Base-by-base conservation (phyloP, 2,329 filamentous ascomycete genomes). In the Colletotrichum agaves region DNA sequence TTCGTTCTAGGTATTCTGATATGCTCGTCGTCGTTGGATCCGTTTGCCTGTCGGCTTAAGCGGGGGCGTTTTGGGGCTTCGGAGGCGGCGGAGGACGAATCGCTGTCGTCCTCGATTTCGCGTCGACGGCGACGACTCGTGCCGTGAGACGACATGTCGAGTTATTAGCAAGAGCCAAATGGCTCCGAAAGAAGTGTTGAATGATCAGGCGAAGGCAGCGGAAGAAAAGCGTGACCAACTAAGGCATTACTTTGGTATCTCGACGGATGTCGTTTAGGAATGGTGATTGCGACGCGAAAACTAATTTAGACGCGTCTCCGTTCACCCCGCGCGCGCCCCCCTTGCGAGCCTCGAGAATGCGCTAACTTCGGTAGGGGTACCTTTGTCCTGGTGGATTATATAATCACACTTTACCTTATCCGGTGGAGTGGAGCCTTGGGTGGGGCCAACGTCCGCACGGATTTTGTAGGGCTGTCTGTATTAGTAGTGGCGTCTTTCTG, bases 41-140 rank as follows among this genome's bases (percentile, higher is more conserved):
- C 62, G 8, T 55, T 62, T 5, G 63, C 57, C 19, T 73, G 70
- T 11, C 70, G 62, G 17, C 72, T 71, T 49, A 81, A 71, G 33
- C 79, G 78, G 61, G 75, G 76, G 57, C 81, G 78, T 68, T 82
- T 83, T 3, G 77, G 73, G 10, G 73, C 73, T 46, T 75, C 77
- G 17, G 73, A 71, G 49, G 66, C 71, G 52, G 73, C 68, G 12
- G 75, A 73, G 21, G 71, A 74, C 53, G 77, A 75, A 17, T 79
- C 76, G 49, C 79, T 77, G 12, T 78, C 76, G 66, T 76, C 79
- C 27, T 84, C 80, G 46, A 78, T 77, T 11, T 78, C 76, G 21
- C 79, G 76, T 60, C 84, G 82, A 65, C 81, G 78, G 19, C 65
- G 61, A 44, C 65, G 65, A 44, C 65, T 63, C 23, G 65, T 35